phyloP scores from a whole-genome alignment of 1,284 basidiomycete genomes.

The Sphaerobolus stellatus region DNA sequence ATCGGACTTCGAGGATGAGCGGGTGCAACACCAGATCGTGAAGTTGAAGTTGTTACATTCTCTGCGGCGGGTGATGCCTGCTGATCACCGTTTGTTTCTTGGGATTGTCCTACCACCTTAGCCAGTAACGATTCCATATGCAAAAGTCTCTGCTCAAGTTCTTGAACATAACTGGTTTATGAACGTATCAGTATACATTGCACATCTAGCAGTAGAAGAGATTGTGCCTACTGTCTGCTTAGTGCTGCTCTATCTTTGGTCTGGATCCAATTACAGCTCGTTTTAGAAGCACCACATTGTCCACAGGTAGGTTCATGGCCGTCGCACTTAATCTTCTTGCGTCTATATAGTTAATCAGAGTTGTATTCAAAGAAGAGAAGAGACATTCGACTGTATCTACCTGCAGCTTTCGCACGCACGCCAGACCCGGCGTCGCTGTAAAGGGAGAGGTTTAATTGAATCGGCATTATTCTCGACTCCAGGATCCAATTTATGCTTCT shows the following conservation, averaged over 20 bases:
- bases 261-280: constrained; percentile 80
- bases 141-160: constrained; percentile 77
- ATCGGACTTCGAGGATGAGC: neutral
- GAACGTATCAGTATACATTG: constrained; percentile 16
- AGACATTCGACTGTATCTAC: constrained; percentile 48
- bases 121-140: constrained; percentile 81
- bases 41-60: constrained; percentile 31
- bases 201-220: constrained; percentile 1
- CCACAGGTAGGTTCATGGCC: constrained; percentile 81
- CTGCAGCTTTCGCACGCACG: constrained; percentile 83
- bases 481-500: constrained; percentile 60
- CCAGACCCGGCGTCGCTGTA: constrained; percentile 76
- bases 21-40: constrained; percentile 16
- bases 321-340: constrained; percentile 89
- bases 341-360: constrained; percentile 41
- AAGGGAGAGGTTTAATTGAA: constrained; percentile 65
- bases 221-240: constrained; percentile 72
- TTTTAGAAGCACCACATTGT: constrained; percentile 69
- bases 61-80: neutral
- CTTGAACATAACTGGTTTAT: constrained; percentile 73
- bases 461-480: constrained; percentile 54
- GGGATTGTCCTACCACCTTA: constrained; percentile 46
- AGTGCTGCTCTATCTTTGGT: constrained; percentile 83
- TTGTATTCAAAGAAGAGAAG: constrained; percentile 17
- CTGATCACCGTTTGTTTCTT: neutral